These are phyloP conservation scores for Kurtzmaniella fragi DNA, from an alignment of 805 yeast genomes.

Conservation along the genomic window DNA sequence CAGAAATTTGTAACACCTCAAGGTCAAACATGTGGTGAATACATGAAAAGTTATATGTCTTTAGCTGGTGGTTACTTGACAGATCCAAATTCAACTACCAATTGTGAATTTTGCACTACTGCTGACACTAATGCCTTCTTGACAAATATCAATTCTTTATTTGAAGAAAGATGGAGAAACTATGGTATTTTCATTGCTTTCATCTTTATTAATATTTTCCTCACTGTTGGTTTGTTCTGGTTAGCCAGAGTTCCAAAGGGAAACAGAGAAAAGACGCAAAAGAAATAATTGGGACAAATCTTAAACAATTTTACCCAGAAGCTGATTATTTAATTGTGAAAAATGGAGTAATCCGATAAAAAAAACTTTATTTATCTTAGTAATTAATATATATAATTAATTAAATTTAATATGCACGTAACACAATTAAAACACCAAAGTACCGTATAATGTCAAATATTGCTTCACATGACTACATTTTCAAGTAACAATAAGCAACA, in stretches of 20 bases:
- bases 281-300: conserved; percentile 4
- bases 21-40: conserved; percentile 19
- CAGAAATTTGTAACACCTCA: conserved; percentile 14
- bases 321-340: too few relatives aligned
- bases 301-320: too few relatives aligned
- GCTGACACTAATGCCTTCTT: conserved; percentile 57
- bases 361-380: too few relatives aligned
- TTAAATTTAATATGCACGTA: too few relatives aligned
- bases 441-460: too few relatives aligned
- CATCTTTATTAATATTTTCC: conserved; percentile 28
- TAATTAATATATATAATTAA: too few relatives aligned
- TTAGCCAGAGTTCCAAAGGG: conserved; percentile 72
- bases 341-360: too few relatives aligned
- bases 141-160: conserved; percentile 36
- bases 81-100: conserved; percentile 39
- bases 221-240: conserved; percentile 46
- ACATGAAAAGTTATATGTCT: conserved; percentile 24
- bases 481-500: too few relatives aligned
- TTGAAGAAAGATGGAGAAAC: conserved; percentile 62
- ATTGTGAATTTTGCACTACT: conserved; percentile 60
- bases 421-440: too few relatives aligned
- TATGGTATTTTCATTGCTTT: conserved; percentile 47
- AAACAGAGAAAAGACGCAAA: conserved; percentile 29
- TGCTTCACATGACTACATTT: too few relatives aligned
- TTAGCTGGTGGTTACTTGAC: conserved; percentile 45